Base-by-base conservation (phyloP, 352 stramenopile genomes). In the Phytophthora multivora region DNA sequence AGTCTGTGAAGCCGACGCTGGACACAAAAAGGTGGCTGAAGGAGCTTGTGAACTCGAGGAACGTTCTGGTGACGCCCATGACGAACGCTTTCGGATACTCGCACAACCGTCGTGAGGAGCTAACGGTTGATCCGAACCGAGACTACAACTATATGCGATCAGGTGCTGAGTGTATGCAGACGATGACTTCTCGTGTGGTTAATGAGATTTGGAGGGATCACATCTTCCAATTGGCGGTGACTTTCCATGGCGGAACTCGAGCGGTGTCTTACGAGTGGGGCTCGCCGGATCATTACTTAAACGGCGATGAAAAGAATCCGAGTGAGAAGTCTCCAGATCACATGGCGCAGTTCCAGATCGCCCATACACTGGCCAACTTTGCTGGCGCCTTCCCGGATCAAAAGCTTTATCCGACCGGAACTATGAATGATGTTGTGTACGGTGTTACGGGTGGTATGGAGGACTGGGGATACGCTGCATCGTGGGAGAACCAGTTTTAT, bases 191-290 rank as follows among this genome's bases (percentile, higher is more conserved):
- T 53, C 89, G 97, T 38, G 95, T 93, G 3, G 81, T 99, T 18
- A 99, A 99, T 71, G 96, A 99, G 74, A 73, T 99, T 26, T 99
- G 92, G 80, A 86, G 95, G 33, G 88, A 98, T 26, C 95, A 99
- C 73, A 71, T 99, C 5, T 99, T 99, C 71, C 96, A 99, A 66
- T 73, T 99, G 19, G 89, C 91, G 12, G 79, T 99, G 16, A 99
- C 98, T 13, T 99, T 99, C 75, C 98, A 99, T 80, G 98, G 89
- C 23, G 98, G 98, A 35, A 99, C 97, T 77, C 91, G 97, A 66
- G 92, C 96, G 4, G 89, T 99, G 41, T 89, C 91, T 4, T 99
- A 99, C 72, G 98, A 99, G 76, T 99, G 97, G 97, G 97, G 97
- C 10, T 91, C 93, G 5, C 88, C 91, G 0, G 90, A 97, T 47